These are phyloP conservation scores for Senna siamea DNA, from an alignment of 306 rosid genomes.

Conservation along the genomic window DNA sequence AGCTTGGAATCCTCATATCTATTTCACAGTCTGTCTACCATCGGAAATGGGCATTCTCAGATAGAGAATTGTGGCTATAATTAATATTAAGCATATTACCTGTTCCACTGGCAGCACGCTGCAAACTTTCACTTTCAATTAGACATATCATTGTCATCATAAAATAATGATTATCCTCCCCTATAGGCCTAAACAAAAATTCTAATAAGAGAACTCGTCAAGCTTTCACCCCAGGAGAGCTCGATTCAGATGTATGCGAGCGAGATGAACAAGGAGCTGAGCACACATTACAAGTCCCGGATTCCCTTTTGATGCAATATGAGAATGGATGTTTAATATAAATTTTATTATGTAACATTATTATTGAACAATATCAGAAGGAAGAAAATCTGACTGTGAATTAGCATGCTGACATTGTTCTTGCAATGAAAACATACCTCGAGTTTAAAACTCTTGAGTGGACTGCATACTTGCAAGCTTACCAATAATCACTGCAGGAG, in stretches of 20 bases:
- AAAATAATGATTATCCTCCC: too few species aligned
- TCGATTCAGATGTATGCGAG: constrained; percentile 67
- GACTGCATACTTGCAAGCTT: constrained; percentile 18
- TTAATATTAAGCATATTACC: too few species aligned
- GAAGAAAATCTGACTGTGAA: not conserved
- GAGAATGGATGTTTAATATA: too few species aligned
- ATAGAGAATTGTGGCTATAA: too few species aligned
- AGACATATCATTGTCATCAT: too few species aligned
- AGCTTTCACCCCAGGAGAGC: constrained; percentile 60
- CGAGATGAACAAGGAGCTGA: constrained; percentile 86
- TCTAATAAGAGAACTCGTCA: constrained; percentile 72
- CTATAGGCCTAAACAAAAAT: constrained; percentile 46
- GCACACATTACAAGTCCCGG: constrained; percentile 83
- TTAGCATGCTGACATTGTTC: constrained; percentile 11
- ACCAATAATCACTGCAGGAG: constrained; percentile 89
- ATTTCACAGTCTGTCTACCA: constrained; percentile 42
- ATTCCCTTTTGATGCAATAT: constrained; percentile 33
- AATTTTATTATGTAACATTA: too few species aligned
- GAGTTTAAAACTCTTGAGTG: constrained; percentile 12
- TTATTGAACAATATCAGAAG: not conserved
- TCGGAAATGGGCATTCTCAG: too few species aligned
- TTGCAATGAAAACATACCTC: constrained; percentile 18
- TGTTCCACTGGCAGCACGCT: constrained; percentile 58
- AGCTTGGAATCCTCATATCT: constrained; percentile 49
- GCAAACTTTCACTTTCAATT: constrained; percentile 59